phyloP scores from a whole-genome alignment of 352 stramenopile genomes.

The Globisporangium mamillatum region DNA sequence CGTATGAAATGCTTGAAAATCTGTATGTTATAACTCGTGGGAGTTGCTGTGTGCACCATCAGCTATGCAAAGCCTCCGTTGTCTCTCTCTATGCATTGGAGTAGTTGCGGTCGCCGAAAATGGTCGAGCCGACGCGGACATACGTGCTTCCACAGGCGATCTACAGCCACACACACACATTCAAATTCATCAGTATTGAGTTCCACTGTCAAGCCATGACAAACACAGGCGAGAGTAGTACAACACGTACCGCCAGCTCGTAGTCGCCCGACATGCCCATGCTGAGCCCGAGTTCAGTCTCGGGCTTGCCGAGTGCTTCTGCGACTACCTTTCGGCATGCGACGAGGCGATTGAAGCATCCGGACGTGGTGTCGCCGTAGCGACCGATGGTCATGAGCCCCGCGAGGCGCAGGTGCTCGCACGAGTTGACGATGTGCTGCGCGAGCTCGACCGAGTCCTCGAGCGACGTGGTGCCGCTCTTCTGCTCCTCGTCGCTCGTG shows the following conservation, averaged over 20 bases:
- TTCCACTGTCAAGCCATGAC: neutral
- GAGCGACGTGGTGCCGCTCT: conserved; percentile 90
- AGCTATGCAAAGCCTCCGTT: neutral
- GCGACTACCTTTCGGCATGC: conserved; percentile 68
- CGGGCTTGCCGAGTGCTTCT: conserved; percentile 54
- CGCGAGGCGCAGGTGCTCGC: conserved; percentile 89
- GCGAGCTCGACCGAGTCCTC: conserved; percentile 76
- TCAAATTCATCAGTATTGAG: neutral
- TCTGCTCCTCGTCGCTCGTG: conserved; percentile 97
- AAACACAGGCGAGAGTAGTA: neutral
- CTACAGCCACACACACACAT: conserved; percentile 24
- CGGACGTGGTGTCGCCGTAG: conserved; percentile 88
- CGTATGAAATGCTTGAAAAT: conserved; percentile 1
- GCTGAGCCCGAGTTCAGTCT: conserved; percentile 89
- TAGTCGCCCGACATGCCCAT: conserved; percentile 99
- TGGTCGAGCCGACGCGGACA: conserved; percentile 96
- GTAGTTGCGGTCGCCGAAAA: conserved; percentile 97
- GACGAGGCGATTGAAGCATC: conserved; percentile 91
- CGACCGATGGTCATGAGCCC: conserved; percentile 99
- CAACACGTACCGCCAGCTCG: conserved; percentile 83
- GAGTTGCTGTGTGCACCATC: neutral
- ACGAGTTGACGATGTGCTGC: conserved; percentile 89
- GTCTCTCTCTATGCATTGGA: conserved; percentile 33
- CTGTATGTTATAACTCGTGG: conserved; percentile 6
- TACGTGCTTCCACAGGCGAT: conserved; percentile 95